Percentiles rank a stretch among this genome's conserved stretches.
phyloP scores from a whole-genome alignment of 2,329 filamentous ascomycete genomes.

The Cercospora canescens region DNA sequence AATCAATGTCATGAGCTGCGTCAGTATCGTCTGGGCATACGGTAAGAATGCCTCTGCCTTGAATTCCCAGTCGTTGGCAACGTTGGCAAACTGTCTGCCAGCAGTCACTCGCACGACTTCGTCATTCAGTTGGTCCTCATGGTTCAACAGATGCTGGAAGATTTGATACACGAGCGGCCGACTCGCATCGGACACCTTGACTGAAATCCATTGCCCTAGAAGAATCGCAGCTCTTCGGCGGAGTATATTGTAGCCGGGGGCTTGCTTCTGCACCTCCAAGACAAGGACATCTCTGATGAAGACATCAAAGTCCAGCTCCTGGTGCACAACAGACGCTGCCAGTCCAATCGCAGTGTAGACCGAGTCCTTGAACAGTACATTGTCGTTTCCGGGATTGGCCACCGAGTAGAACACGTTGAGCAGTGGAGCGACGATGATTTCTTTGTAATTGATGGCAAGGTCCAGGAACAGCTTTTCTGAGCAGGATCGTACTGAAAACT shows the following conservation, averaged over 20 bases:
- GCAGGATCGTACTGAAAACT: slow-evolving; percentile 89
- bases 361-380: slow-evolving; percentile 86
- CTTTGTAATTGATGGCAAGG: slow-evolving; percentile 84
- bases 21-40: slow-evolving; percentile 72
- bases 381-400: slow-evolving; percentile 62
- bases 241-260: slow-evolving; percentile 73
- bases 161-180: slow-evolving; percentile 80
- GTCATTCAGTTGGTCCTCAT: slow-evolving; percentile 77
- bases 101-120: slow-evolving; percentile 90
- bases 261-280: slow-evolving; percentile 71
- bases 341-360: slow-evolving; percentile 92
- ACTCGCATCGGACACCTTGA: slow-evolving; percentile 69
- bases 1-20: slow-evolving; percentile 73
- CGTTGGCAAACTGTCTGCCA: slow-evolving; percentile 75
- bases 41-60: slow-evolving; percentile 71
- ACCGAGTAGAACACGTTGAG: slow-evolving; percentile 80
- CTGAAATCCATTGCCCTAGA: slow-evolving; percentile 83
- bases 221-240: slow-evolving; percentile 86
- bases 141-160: slow-evolving; percentile 81
- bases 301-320: slow-evolving; percentile 77
- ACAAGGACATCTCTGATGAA: slow-evolving; percentile 76
- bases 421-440: slow-evolving; percentile 74
- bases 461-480: slow-evolving; percentile 93
- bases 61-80: slow-evolving; percentile 86
- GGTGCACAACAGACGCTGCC: slow-evolving; percentile 72